A percentile compares a stretch with the other conserved stretches of the same genome.
These are phyloP conservation scores for Mycena vitilis DNA, from an alignment of 768 basidiomycete species.

Conservation along the genomic window DNA sequence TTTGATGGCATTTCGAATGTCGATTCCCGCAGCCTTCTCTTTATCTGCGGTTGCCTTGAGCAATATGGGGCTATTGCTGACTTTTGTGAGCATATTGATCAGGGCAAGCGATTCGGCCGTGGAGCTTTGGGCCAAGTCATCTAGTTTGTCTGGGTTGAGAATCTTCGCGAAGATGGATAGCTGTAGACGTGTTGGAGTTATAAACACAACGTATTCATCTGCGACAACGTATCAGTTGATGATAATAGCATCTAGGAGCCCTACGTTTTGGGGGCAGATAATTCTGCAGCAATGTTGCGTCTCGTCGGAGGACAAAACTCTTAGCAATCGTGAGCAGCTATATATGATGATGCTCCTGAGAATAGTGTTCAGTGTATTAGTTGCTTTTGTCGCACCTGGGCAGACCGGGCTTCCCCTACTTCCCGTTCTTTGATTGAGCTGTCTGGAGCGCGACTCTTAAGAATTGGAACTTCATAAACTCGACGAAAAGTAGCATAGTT, in stretches of 20 bases:
- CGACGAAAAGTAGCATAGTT: constrained; percentile 81
- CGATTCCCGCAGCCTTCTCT: constrained; percentile 56
- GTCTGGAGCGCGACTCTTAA: constrained; percentile 85
- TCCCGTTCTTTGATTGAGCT: constrained; percentile 79
- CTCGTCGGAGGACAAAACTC: constrained; percentile 92
- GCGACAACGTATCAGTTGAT: constrained; percentile 13
- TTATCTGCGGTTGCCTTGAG: constrained; percentile 83
- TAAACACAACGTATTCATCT: constrained; percentile 99
- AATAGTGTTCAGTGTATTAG: not conserved
- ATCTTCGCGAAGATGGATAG: constrained; percentile 81
- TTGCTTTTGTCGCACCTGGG: constrained; percentile 63
- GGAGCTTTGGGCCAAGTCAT: constrained; percentile 74
- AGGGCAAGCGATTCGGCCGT: constrained; percentile 84
- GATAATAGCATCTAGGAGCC: constrained; percentile 3
- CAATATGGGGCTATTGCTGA: constrained; percentile 93
- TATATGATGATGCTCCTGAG: constrained; percentile 12
- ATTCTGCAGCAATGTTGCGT: constrained; percentile 82
- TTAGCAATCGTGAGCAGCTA: constrained; percentile 80
- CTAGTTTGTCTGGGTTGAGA: constrained; percentile 76
- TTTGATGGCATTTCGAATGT: constrained; percentile 50
- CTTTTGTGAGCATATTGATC: constrained; percentile 85
- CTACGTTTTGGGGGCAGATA: constrained; percentile 93
- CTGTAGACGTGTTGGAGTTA: constrained; percentile 89
- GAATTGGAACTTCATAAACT: constrained; percentile 89
- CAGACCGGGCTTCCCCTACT: constrained; percentile 79